A percentile compares a stretch with the other conserved stretches of the same genome.
These are phyloP conservation scores for Aegilops bicornis DNA, from an alignment of 176 grass and related monocot genomes.

Conservation along the genomic window DNA sequence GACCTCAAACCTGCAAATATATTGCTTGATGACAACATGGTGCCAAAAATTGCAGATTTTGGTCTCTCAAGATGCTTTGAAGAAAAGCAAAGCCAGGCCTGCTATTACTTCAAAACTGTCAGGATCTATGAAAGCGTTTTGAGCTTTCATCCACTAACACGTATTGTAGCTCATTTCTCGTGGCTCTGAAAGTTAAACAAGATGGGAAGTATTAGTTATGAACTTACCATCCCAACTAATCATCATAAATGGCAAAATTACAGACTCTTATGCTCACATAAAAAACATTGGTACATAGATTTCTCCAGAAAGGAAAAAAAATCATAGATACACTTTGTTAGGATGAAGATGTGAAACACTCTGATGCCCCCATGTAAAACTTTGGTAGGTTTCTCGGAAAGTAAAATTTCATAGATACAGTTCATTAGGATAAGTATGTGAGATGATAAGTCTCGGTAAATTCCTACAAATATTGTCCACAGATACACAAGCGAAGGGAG, in stretches of 20 bases:
- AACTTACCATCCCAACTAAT: not conserved
- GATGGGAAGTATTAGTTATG: not conserved
- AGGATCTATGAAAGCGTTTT: not conserved
- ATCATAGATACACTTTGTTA: not conserved
- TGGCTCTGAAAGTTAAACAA: not conserved
- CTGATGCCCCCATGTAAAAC: not conserved
- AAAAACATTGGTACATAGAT: not conserved
- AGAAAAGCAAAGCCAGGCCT: constrained; percentile 1
- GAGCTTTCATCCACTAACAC: not conserved
- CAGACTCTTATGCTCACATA: not conserved
- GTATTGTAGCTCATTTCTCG: not conserved
- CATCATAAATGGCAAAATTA: too few relatives aligned
- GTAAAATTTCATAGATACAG: too few relatives aligned
- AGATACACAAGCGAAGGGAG: not conserved
- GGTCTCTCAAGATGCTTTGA: constrained; percentile 18
- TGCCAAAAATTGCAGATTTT: constrained; percentile 28
- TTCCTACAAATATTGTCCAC: not conserved
- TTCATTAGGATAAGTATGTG: not conserved
- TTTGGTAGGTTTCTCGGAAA: not conserved
- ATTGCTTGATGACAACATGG: constrained; percentile 22
- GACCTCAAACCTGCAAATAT: constrained; percentile 23
- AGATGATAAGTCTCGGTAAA: not conserved
- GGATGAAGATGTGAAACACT: not conserved
- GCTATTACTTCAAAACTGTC: constrained; percentile 6
- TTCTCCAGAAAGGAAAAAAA: not conserved